A percentile compares a stretch with the other conserved stretches of the same genome.
These are phyloP conservation scores for Pseudogymnoascus sp. DNA, from an alignment of 2,329 filamentous ascomycete genomes.

Conservation along the genomic window DNA sequence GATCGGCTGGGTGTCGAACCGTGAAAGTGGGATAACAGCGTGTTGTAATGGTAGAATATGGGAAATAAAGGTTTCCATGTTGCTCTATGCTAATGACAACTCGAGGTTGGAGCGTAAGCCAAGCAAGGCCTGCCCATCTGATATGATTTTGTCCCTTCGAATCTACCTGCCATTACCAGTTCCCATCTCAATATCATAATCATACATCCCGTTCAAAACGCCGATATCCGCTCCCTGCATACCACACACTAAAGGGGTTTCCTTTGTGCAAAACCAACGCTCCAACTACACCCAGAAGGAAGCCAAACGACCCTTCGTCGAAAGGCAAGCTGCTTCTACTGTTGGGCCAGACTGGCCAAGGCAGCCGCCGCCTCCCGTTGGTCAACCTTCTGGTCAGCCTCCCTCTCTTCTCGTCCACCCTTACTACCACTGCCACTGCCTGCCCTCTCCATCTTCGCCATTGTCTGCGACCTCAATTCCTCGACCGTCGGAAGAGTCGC, in stretches of 20 bases:
- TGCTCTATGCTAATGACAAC: background rate
- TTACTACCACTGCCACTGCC: background rate
- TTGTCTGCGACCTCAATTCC: background rate
- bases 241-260: background rate
- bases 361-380: background rate
- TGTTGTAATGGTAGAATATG: background rate
- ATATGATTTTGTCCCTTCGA: background rate
- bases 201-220: background rate
- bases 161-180: background rate
- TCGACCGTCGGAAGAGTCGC: conserved; percentile 29
- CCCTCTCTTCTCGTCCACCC: background rate
- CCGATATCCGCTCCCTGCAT: background rate
- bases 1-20: background rate
- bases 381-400: background rate
- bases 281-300: background rate
- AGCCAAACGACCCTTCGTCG: background rate
- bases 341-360: conserved; percentile 2
- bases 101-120: background rate
- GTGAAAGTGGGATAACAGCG: background rate
- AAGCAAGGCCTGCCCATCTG: background rate
- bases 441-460: background rate
- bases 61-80: background rate
- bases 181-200: background rate
- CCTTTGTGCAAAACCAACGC: background rate
- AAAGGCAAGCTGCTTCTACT: background rate